Evolutionary conservation across 306 rosid genomes (phyloP).

Genomic region (Castanea crenata): DNA sequence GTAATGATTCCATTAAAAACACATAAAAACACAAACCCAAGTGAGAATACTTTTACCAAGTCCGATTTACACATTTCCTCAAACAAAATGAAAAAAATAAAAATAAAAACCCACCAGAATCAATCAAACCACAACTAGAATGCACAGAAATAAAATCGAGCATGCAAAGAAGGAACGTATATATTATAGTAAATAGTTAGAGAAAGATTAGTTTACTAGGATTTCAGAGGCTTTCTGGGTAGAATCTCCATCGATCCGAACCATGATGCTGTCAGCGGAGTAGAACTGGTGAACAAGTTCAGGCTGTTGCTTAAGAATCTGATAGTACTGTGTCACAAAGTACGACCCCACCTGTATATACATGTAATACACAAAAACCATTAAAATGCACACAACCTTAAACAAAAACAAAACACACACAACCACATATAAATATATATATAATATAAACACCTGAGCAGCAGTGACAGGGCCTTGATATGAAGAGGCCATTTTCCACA

Average conservation of each 20-base stretch:
- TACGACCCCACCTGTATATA: constrained; percentile 79
- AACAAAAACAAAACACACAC: background rate
- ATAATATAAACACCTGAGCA: constrained; percentile 46
- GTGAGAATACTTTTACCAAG: background rate
- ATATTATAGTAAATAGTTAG: no score
- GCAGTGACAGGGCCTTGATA: constrained; percentile 58
- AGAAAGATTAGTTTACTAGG: constrained; percentile 37
- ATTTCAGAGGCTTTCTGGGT: constrained; percentile 54
- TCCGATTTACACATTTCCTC: background rate
- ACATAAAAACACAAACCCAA: background rate
- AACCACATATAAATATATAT: background rate
- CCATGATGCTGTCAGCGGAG: constrained; percentile 66
- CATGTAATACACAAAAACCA: no score
- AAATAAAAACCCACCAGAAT: background rate
- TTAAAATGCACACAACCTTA: background rate
- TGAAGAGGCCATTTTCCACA: constrained; percentile 56
- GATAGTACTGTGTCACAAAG: constrained; percentile 82
- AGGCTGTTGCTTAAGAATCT: constrained; percentile 77
- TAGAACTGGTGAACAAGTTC: constrained; percentile 76
- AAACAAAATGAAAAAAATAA: background rate
- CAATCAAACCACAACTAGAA: background rate
- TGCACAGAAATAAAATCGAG: background rate
- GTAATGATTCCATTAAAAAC: background rate
- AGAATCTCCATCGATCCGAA: constrained; percentile 61
- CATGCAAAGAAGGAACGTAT: background rate